Percentiles rank a stretch among this genome's conserved stretches.
These are phyloP conservation scores for Alternaria brassicicola DNA, from an alignment of 2,329 filamentous ascomycete species.

Conservation along the genomic window DNA sequence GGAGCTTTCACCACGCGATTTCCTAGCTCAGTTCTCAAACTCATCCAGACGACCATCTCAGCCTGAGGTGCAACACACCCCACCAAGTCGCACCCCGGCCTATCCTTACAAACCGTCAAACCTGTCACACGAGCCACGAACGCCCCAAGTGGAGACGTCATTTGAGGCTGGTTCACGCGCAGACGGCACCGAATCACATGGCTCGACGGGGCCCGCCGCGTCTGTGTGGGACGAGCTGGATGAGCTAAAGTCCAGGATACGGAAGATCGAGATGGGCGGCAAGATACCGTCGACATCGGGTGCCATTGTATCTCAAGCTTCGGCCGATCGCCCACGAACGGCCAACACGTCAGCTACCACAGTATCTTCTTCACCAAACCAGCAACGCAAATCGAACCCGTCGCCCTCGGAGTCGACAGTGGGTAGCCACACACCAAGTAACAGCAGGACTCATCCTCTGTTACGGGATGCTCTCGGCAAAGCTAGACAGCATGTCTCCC, in stretches of 20 bases:
- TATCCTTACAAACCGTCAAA: conserved; percentile 48
- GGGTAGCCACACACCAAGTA: conserved; percentile 54
- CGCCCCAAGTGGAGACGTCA: conserved; percentile 33
- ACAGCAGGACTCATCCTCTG: conserved; percentile 74
- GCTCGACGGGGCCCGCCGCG: conserved; percentile 85
- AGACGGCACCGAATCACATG: conserved; percentile 75
- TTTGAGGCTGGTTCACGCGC: conserved; percentile 39
- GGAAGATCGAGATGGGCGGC: conserved; percentile 85
- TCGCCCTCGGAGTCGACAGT: conserved; percentile 51
- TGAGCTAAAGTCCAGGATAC: conserved; percentile 90
- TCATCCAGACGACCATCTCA: conserved; percentile 41
- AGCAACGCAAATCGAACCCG: conserved; percentile 61
- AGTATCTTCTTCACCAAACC: conserved; percentile 86
- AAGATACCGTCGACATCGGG: conserved; percentile 84
- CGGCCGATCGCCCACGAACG: conserved; percentile 83
- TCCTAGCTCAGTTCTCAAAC: conserved; percentile 37
- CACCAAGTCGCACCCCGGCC: conserved; percentile 38
- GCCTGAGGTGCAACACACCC: conserved; percentile 40
- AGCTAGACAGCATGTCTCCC: conserved; percentile 70
- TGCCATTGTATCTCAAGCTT: conserved; percentile 68
- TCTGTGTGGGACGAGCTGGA: conserved; percentile 98
- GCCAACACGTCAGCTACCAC: conserved; percentile 92
- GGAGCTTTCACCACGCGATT: conserved; percentile 44
- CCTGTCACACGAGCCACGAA: conserved; percentile 36
- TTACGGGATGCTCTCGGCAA: conserved; percentile 82